Percentiles rank a stretch among this genome's conserved stretches.
Conservation (phyloP, 1,284 basidiomycete genomes). For the Leccinum pachyderme region DNA sequence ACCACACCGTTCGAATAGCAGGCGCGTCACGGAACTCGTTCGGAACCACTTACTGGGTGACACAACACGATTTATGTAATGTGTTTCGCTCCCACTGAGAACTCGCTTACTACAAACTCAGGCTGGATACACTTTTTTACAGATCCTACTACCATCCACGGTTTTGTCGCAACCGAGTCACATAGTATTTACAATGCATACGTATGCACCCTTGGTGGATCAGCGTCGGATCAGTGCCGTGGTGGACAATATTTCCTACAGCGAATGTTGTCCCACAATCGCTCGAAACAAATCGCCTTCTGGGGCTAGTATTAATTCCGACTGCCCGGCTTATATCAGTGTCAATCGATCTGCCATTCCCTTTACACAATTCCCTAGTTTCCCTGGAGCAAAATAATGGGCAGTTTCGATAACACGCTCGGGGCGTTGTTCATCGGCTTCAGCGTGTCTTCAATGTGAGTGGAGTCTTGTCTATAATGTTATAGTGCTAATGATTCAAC, state of each 20-base stretch:
- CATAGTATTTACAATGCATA: not conserved
- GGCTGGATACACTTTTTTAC: not conserved
- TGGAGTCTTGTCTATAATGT: conserved; percentile 16
- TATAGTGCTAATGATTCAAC: conserved; percentile 2
- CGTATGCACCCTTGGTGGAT: not conserved
- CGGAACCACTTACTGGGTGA: not conserved
- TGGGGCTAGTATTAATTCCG: conserved; percentile 12
- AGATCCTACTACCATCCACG: not conserved
- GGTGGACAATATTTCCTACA: not conserved
- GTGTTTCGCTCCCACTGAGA: not conserved
- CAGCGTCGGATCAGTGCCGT: not conserved
- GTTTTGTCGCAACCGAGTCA: not conserved
- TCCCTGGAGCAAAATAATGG: conserved; percentile 16
- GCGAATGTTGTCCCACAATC: not conserved
- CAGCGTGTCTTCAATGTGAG: conserved; percentile 45
- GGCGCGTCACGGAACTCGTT: too few species aligned
- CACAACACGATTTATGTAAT: not conserved
- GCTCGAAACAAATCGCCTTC: conserved; percentile 5
- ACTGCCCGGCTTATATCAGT: conserved; percentile 12
- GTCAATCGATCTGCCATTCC: not conserved
- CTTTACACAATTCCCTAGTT: not conserved
- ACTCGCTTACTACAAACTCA: not conserved
- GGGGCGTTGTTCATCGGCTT: conserved; percentile 61
- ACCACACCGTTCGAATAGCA: not conserved
- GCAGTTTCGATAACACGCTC: conserved; percentile 48